These are phyloP conservation scores for Exophiala mesophila DNA, from an alignment of 2,329 filamentous ascomycete species.

Conservation along the genomic window DNA sequence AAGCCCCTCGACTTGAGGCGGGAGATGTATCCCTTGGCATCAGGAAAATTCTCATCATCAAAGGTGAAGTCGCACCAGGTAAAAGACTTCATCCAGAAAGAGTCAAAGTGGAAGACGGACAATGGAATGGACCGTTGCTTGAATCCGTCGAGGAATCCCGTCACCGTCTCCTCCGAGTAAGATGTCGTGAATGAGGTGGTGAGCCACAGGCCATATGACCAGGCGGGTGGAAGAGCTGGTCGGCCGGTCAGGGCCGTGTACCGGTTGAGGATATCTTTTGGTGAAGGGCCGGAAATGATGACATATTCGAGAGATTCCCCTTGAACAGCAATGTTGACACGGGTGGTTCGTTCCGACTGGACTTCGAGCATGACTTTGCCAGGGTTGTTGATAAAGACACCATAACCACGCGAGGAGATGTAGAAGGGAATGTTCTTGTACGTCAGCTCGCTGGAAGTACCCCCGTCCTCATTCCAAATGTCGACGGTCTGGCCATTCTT, in stretches of 20 bases:
- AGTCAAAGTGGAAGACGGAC: constrained; percentile 71
- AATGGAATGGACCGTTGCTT: constrained; percentile 59
- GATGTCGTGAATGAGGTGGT: constrained; percentile 68
- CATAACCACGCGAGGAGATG: constrained; percentile 61
- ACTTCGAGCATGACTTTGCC: constrained; percentile 68
- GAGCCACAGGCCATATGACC: constrained; percentile 73
- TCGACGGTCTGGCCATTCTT: constrained; percentile 67
- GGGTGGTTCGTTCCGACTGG: constrained; percentile 66
- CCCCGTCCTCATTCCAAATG: constrained; percentile 57
- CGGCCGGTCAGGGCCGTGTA: constrained; percentile 65
- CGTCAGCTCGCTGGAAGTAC: constrained; percentile 37
- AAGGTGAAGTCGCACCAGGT: constrained; percentile 73
- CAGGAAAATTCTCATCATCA: constrained; percentile 63
- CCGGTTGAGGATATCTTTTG: constrained; percentile 64
- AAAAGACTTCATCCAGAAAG: constrained; percentile 72
- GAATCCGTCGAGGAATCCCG: constrained; percentile 64
- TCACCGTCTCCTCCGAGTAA: constrained; percentile 66
- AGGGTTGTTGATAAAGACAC: constrained; percentile 68
- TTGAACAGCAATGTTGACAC: constrained; percentile 65
- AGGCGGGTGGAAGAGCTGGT: constrained; percentile 61
- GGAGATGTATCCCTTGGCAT: constrained; percentile 59
- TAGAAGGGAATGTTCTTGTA: constrained; percentile 42
- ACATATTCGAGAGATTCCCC: constrained; percentile 69
- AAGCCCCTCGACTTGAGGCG: constrained; percentile 60
- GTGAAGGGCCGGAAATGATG: constrained; percentile 65